Evolutionary conservation across 2,329 filamentous ascomycete species (phyloP).

Genomic region (Magnaporthales sp.): DNA sequence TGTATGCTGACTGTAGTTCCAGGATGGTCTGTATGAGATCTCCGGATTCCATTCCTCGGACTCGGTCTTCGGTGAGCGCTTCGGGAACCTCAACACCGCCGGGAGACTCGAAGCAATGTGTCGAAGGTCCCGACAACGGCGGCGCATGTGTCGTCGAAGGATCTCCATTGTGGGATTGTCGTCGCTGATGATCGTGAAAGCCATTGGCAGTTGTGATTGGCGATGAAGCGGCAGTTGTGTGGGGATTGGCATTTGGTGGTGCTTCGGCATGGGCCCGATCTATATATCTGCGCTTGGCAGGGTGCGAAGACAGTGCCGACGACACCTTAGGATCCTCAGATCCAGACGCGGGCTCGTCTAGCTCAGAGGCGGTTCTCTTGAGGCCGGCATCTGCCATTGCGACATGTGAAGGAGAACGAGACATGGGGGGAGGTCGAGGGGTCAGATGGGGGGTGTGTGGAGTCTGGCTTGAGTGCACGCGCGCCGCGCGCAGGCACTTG

Average conservation of each 20-base stretch:
- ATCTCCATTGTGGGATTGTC: background rate
- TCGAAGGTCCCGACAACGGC: background rate
- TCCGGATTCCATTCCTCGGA: conserved; percentile 21
- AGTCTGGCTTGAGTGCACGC: background rate
- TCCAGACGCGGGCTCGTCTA: background rate
- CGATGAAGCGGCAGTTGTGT: background rate
- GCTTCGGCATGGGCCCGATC: background rate
- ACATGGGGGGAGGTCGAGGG: conserved; percentile 1
- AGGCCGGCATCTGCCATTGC: background rate
- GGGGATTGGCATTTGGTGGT: background rate
- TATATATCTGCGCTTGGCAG: background rate
- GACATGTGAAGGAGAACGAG: conserved; percentile 1
- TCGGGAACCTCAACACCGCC: background rate
- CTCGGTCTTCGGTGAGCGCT: conserved; percentile 13
- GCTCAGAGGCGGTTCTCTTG: conserved; percentile 4
- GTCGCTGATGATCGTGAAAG: background rate
- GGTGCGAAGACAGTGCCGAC: background rate
- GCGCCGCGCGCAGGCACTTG: conserved; percentile 1
- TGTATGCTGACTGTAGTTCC: conserved; percentile 23
- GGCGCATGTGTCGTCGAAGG: background rate
- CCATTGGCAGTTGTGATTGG: background rate
- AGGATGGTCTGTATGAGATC: conserved; percentile 26
- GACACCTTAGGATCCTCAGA: background rate
- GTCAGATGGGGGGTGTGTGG: background rate
- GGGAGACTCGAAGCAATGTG: background rate